These are phyloP conservation scores for Neofusicoccum sp. DNA, from an alignment of 2,329 filamentous ascomycete genomes.

Conservation along the genomic window DNA sequence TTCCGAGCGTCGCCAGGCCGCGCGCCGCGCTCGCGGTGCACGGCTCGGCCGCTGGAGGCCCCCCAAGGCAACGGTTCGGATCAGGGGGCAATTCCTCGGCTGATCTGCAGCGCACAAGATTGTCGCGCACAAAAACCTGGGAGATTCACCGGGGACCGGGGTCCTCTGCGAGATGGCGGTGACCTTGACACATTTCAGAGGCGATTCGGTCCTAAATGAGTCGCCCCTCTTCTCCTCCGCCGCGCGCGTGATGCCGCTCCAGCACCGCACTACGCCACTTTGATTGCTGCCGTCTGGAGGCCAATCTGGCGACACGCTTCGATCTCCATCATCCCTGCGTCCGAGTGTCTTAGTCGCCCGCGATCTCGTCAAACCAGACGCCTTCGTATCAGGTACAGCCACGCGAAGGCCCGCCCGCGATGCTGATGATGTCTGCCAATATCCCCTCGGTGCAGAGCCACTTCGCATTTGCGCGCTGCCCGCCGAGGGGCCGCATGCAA, in stretches of 20 bases:
- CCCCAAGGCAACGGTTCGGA: slow-evolving; percentile 15
- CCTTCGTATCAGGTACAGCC: not conserved
- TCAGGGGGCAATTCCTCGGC: slow-evolving; percentile 18
- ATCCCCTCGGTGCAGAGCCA: not conserved
- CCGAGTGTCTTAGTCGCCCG: not conserved
- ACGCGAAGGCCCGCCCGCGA: not conserved
- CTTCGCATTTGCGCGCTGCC: slow-evolving; percentile 4
- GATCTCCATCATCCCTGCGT: slow-evolving; percentile 15
- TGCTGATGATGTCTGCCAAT: not conserved
- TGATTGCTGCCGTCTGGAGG: slow-evolving; percentile 7
- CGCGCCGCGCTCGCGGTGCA: slow-evolving; percentile 3
- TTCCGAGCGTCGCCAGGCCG: slow-evolving; percentile 11
- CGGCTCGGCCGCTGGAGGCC: slow-evolving; percentile 6
- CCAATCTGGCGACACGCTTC: slow-evolving; percentile 7
- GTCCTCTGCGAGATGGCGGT: slow-evolving; percentile 14
- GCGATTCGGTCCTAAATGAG: slow-evolving; percentile 18
- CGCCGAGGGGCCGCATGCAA: slow-evolving; percentile 9
- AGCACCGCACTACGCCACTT: slow-evolving; percentile 10
- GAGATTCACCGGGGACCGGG: slow-evolving; percentile 18
- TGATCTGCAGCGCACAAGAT: slow-evolving; percentile 19
- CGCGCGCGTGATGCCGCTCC: slow-evolving; percentile 15
- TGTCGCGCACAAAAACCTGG: slow-evolving; percentile 18
- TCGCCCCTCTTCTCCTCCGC: not conserved
- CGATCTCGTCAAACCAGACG: slow-evolving; percentile 8
- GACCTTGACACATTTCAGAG: slow-evolving; percentile 17